Conservation (phyloP, 352 stramenopile species). For the Phytophthora capsici region DNA sequence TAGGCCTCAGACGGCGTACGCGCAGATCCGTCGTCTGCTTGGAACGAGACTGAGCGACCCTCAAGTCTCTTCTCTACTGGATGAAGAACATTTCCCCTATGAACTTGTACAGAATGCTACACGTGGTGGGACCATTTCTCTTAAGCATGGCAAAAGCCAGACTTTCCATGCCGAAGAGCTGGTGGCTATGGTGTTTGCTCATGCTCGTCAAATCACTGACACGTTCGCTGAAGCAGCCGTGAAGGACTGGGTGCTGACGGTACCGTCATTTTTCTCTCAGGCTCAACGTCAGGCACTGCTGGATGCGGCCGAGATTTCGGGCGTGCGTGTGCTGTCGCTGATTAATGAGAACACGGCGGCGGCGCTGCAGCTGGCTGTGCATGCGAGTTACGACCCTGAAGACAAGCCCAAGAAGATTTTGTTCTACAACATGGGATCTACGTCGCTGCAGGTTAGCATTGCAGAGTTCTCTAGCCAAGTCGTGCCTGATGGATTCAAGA, state of each 20-base stretch:
- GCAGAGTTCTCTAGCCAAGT: constrained; percentile 89
- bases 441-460: constrained; percentile 89
- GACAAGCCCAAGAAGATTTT: constrained; percentile 90
- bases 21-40: constrained; percentile 90
- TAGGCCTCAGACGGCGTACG: constrained; percentile 92
- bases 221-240: constrained; percentile 75
- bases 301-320: constrained; percentile 94
- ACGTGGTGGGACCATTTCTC: constrained; percentile 70
- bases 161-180: constrained; percentile 95
- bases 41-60: constrained; percentile 87
- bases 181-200: constrained; percentile 95
- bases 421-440: constrained; percentile 99
- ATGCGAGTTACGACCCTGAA: constrained; percentile 82
- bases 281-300: constrained; percentile 94
- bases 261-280: constrained; percentile 96
- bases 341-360: constrained; percentile 99
- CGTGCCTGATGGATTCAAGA: constrained; percentile 89
- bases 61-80: constrained; percentile 56
- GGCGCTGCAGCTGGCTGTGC: constrained; percentile 95
- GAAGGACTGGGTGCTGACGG: constrained; percentile 96
- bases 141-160: constrained; percentile 60
- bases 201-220: constrained; percentile 87
- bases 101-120: constrained; percentile 82
- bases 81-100: constrained; percentile 84
- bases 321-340: constrained; percentile 95